These are phyloP conservation scores for Botrytis fragariae DNA, from an alignment of 2,329 filamentous ascomycete species.

Conservation along the genomic window DNA sequence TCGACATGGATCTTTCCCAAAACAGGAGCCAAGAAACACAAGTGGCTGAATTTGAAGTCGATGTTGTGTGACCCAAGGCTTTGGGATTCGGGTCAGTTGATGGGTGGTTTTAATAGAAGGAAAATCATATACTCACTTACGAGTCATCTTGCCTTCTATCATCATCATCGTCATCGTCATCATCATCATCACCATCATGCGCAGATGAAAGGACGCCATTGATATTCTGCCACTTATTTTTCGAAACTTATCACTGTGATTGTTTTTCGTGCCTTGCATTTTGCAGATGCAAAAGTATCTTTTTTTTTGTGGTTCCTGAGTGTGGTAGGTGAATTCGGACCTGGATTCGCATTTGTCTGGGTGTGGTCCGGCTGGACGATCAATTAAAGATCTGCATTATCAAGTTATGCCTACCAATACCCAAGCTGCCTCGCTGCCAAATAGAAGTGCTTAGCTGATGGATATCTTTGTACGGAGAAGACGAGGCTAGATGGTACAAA, in stretches of 20 bases:
- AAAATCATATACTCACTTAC: not conserved
- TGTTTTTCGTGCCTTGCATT: conserved; percentile 20
- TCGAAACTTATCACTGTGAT: not conserved
- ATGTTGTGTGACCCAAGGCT: conserved; percentile 7
- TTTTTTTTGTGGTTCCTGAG: conserved; percentile 1
- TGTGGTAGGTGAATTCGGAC: not conserved
- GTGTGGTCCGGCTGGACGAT: not conserved
- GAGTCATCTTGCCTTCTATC: not conserved
- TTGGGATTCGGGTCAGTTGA: conserved; percentile 12
- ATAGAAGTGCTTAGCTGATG: not conserved
- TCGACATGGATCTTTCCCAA: not conserved
- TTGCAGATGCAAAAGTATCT: conserved; percentile 14
- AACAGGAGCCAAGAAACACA: not conserved
- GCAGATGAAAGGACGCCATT: not conserved
- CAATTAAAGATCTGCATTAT: conserved; percentile 1
- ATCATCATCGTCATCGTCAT: not conserved
- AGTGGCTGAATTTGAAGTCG: not conserved
- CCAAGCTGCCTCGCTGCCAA: not conserved
- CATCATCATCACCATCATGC: too few species aligned
- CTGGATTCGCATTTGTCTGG: not conserved
- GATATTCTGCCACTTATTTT: not conserved
- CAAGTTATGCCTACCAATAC: not conserved
- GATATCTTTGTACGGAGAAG: not conserved
- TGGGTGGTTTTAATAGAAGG: not conserved
- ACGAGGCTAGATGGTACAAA: not conserved